phyloP scores from a whole-genome alignment of 495 filamentous ascomycete species.

The Elasticomyces elasticus region DNA sequence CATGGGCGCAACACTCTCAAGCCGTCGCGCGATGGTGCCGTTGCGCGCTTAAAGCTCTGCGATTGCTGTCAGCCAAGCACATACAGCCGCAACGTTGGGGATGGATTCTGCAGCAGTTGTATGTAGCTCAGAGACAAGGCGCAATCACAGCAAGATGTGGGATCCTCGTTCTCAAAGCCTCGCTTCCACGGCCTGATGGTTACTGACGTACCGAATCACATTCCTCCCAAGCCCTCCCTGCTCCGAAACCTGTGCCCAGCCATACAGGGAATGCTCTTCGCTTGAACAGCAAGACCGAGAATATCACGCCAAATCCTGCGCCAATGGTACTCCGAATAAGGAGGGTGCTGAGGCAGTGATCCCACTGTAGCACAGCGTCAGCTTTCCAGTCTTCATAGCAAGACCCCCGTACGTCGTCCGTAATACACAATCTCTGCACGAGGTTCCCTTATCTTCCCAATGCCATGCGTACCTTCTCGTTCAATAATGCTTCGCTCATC shows the following conservation, averaged over 20 bases:
- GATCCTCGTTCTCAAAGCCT: too few species aligned
- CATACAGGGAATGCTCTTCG: slow-evolving; percentile 91
- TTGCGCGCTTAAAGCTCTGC: slow-evolving; percentile 29
- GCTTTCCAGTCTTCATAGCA: not conserved
- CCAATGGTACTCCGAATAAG: slow-evolving; percentile 91
- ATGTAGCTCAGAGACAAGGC: too few species aligned
- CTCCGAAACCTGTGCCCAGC: slow-evolving; percentile 86
- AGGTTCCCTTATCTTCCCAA: not conserved
- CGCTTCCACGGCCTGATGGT: not conserved
- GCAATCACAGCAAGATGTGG: too few species aligned
- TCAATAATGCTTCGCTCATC: slow-evolving; percentile 85
- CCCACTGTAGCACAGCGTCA: slow-evolving; percentile 56
- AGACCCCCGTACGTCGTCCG: not conserved
- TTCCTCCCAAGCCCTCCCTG: slow-evolving; percentile 92
- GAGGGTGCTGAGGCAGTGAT: slow-evolving; percentile 91
- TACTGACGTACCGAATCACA: slow-evolving; percentile 46
- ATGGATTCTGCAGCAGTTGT: too few species aligned
- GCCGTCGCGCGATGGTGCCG: slow-evolving; percentile 24
- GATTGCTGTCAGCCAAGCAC: not conserved
- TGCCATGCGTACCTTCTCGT: slow-evolving; percentile 70
- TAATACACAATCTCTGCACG: not conserved
- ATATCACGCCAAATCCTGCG: slow-evolving; percentile 91
- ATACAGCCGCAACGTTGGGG: not conserved
- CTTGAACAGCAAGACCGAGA: slow-evolving; percentile 97
- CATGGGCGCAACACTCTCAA: slow-evolving; percentile 24